Base-by-base conservation (phyloP, 768 basidiomycete species). In the Termitomyces sp. region DNA sequence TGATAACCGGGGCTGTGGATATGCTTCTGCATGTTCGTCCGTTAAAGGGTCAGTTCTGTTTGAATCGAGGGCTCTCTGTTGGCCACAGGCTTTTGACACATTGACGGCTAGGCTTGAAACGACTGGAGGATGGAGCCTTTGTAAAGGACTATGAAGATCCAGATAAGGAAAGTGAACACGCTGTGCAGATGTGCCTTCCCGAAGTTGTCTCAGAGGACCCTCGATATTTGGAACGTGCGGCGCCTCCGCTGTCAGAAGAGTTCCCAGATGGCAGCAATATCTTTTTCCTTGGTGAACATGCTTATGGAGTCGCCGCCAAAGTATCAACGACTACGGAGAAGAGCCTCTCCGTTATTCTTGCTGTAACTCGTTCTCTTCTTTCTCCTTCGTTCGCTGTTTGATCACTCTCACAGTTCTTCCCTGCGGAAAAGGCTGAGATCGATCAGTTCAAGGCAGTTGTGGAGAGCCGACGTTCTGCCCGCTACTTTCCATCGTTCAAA, bases 291-390 rank as follows among this genome's bases (percentile, higher is more conserved):
- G 95, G 96, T 16, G 89, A 92, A 67, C 88, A 93, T 69, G 93
- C 91, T 0, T 99, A 96, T 68, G 97, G 97, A n/a, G 88, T 92
- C 3, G 93, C 96, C 14, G 95, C 95, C 0, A 91, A 95, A 66
- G 93, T 99, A 12, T 81, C 85, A 41, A 81, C 75, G 0, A 92
- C 93, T 0, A 82, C 82, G 0, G 83, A 89, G 3, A 79, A 81
- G 2, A 77, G 84, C 1, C 74, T 98, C 13, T 88, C 93, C 10
- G 90, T 98, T 50, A 74, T 92, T 47, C 82, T 98, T 59, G 95
- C 94, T n/a, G 94, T 96, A 67, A 61, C 79, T 69, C 36, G 9
- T 16, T 59, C 32, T 16, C 23, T 47, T 53, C 26, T 16, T 23
- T 38, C 41, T 18, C 26, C 20, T 55, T 40, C 20, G 13, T 8